Evolutionary conservation across 2,329 filamentous ascomycete genomes (phyloP), one percentile per base, ranked within the genome.

Genomic region (Exophiala alcalophila): DNA sequence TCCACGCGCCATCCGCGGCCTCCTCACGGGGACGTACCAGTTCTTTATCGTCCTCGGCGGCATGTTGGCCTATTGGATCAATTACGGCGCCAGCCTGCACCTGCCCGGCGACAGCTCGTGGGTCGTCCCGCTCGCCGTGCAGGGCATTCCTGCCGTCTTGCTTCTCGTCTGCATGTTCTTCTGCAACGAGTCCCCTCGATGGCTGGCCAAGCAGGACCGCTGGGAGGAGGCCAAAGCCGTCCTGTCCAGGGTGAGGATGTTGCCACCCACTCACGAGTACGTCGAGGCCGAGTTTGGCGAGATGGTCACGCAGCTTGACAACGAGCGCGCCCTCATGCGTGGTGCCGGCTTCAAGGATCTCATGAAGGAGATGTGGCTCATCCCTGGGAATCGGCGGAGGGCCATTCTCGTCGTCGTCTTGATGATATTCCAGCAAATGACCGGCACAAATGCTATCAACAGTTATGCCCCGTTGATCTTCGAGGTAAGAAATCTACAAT

Each of bases 381-480:
- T 81, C 39, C 64, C 70, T 1, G 72, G 71, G 1, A 81, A 59
- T 44, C 61, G 72, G 27, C 75, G 75, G 47, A 70, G 76, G 11
- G 69, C 70, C 2, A 64, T 78, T 25, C 72, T 78, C 14, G 75
- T 70, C 21, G 68, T 76, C 38, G 63, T 64, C 14, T 61, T 76
- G 26, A 75, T 75, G 71, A 60, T 75, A 26, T 74, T 69, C 58
- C 71, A 75, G 49, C 71, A 76, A 55, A 72, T 75, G 66, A 73
- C 68, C 0, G 68, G 68, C 20, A 62, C 77, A 33, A 79, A 79
- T 44, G 74, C 76, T 1, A 72, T 83, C 9, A 78, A 82, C 61
- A 84, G 83, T 66, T 84, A 86, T 53, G 78, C 80, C 0, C 83
- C 83, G 0, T 73, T 77, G 41, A 86, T 87, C 55, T 87, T 87